Base-by-base conservation (phyloP, 768 basidiomycete species). In the Podaxis mareebaensis region DNA sequence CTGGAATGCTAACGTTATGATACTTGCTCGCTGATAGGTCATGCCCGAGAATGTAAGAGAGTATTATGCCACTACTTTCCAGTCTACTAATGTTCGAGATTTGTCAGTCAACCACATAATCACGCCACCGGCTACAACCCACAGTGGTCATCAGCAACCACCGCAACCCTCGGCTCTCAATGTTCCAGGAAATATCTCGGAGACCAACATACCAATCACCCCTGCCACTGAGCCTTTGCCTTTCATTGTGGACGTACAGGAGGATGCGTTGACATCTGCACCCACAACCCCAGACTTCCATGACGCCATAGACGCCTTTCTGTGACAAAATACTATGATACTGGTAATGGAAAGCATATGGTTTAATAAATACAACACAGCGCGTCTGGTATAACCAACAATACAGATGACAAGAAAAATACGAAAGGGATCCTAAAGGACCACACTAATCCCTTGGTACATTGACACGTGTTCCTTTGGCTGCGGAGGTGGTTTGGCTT, bases 21-120 rank as follows among this genome's bases (percentile, higher is more conserved):
- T 48, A 51, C 33, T 61, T 53, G 46, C 58, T 28, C 61, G 20
- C 56, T 60, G 44, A 38, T 60, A 91, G 91, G 76, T 3, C 92
- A 93, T 71, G 89, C 90, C 8, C 85, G 78, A 74, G 90, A 92
- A 75, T 93, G 92, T 92, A 69, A 74, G 88, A 75, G 39, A 33
- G 39, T 26, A 15, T 11, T 15, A 44, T 26, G 22, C 22, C 62
- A 51, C 28, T 20, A 64, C 60, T 59, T 26, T 33, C 39, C 36
- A 12, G 51, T 17, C 24, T 28, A 12, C 54, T 22, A 42, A 26
- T 10, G 40, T n/a, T 46, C 10, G 15, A 46, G 8, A 6, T 20
- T 46, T 67, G 39, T 10, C 53, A 82, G 81, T 77, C 65, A 82
- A 82, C 60, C 81, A 82, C 64, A 71, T 81, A n/a, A 70, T 81